phyloP scores from a whole-genome alignment of 140 eudicot species.

The Oenanthe javanica region DNA sequence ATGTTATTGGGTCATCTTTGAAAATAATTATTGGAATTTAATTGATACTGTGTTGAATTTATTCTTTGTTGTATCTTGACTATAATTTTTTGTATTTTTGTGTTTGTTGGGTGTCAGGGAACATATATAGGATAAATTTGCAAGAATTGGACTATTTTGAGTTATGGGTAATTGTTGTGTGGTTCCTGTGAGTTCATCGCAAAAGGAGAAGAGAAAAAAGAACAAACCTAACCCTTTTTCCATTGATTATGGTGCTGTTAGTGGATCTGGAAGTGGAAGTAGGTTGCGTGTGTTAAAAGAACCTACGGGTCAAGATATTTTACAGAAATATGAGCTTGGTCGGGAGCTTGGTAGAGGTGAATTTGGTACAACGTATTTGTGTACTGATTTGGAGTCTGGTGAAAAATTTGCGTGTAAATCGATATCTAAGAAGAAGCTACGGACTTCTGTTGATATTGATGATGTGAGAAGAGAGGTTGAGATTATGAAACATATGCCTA shows the following conservation, averaged over 20 bases:
- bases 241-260: constrained; percentile 8
- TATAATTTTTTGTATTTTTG: not conserved
- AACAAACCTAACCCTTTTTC: constrained; percentile 15
- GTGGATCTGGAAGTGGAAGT: constrained; percentile 5
- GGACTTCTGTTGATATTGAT: constrained; percentile 61
- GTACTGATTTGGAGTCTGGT: constrained; percentile 18
- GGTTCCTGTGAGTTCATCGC: constrained; percentile 36
- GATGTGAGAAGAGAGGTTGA: constrained; percentile 74
- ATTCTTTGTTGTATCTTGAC: constrained; percentile 4
- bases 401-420: constrained; percentile 34
- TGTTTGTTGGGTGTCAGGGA: constrained; percentile 5
- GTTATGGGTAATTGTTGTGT: constrained; percentile 80
- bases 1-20: not conserved
- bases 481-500: constrained; percentile 61
- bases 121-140: constrained; percentile 2
- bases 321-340: constrained; percentile 9
- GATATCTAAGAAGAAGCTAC: constrained; percentile 39
- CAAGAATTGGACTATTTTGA: constrained; percentile 16
- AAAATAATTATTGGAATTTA: not conserved
- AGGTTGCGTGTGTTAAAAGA: not conserved
- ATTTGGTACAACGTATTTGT: constrained; percentile 30
- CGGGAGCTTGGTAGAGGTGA: constrained; percentile 19
- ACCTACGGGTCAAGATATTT: constrained; percentile 16
- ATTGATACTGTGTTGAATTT: not conserved
- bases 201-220: constrained; percentile 18